Evolutionary conservation across 257 asterid genomes (phyloP).

Genomic region (Voacanga thouarsii): DNA sequence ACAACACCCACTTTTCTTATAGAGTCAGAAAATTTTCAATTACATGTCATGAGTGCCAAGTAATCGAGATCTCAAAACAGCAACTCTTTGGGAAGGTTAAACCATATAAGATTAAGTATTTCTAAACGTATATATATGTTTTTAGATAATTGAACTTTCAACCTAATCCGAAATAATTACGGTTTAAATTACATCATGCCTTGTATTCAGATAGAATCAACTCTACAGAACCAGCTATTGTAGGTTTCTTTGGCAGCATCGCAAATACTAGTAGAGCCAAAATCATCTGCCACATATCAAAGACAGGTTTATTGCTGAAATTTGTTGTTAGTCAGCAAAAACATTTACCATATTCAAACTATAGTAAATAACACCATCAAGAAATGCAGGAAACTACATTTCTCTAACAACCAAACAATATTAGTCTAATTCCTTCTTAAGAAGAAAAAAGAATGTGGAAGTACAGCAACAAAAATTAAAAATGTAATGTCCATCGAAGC

Average conservation of each 20-base stretch:
- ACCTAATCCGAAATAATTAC: neutral
- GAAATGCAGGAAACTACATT: neutral
- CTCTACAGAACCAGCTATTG: constrained; percentile 84
- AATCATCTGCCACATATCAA: constrained; percentile 51
- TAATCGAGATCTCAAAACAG: too few relatives aligned
- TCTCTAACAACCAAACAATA: neutral
- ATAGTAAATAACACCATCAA: neutral
- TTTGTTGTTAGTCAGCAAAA: neutral
- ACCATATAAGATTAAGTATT: too few relatives aligned
- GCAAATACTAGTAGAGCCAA: constrained; percentile 46
- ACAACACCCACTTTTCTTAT: too few relatives aligned
- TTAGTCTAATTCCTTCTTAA: neutral
- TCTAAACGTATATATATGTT: too few relatives aligned
- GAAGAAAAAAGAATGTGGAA: neutral
- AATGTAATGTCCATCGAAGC: neutral
- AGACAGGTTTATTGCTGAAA: constrained; percentile 8
- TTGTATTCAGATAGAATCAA: constrained; percentile 47
- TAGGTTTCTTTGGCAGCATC: constrained; percentile 87
- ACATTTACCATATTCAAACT: neutral
- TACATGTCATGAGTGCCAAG: too few relatives aligned
- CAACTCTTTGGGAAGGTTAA: too few relatives aligned
- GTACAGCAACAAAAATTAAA: neutral
- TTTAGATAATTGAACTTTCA: neutral
- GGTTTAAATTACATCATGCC: neutral
- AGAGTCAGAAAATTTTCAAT: too few relatives aligned